These are phyloP conservation scores for Backusella psychrophila DNA, from an alignment of 192 early-diverging fungal genomes.

Conservation along the genomic window DNA sequence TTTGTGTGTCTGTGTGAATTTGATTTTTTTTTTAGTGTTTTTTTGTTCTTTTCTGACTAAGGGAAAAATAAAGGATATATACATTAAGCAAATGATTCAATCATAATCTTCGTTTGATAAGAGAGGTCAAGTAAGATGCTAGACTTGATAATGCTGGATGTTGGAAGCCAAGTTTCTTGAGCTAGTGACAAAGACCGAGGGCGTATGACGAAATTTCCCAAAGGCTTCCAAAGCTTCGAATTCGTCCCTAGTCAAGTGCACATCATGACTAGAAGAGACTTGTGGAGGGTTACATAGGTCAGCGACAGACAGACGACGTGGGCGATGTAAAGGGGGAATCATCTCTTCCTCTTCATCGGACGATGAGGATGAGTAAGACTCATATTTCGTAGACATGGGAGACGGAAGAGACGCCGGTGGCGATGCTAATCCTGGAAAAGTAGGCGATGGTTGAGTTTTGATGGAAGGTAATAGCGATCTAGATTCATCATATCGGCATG, in stretches of 20 bases:
- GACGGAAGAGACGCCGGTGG: neutral
- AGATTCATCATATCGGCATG: neutral
- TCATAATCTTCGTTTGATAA: neutral
- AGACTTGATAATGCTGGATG: neutral
- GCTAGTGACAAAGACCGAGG: neutral
- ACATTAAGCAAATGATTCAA: neutral
- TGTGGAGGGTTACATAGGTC: slow-evolving; percentile 29
- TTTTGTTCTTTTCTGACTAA: neutral
- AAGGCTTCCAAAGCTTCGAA: slow-evolving; percentile 35
- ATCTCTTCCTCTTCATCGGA: neutral
- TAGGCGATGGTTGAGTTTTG: neutral
- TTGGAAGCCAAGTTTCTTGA: neutral
- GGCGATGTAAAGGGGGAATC: neutral
- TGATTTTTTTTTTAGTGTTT: neutral
- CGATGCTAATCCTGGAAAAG: neutral
- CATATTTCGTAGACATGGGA: neutral
- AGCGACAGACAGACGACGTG: slow-evolving; percentile 19
- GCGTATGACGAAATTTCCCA: slow-evolving; percentile 26
- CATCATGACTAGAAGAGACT: neutral
- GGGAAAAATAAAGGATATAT: neutral
- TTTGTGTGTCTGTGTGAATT: neutral
- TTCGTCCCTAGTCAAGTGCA: slow-evolving; percentile 32
- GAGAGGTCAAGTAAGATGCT: neutral
- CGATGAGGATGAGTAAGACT: neutral
- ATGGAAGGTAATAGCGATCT: neutral